phyloP scores from a whole-genome alignment of 768 basidiomycete species.

The Calocera viscosa region DNA sequence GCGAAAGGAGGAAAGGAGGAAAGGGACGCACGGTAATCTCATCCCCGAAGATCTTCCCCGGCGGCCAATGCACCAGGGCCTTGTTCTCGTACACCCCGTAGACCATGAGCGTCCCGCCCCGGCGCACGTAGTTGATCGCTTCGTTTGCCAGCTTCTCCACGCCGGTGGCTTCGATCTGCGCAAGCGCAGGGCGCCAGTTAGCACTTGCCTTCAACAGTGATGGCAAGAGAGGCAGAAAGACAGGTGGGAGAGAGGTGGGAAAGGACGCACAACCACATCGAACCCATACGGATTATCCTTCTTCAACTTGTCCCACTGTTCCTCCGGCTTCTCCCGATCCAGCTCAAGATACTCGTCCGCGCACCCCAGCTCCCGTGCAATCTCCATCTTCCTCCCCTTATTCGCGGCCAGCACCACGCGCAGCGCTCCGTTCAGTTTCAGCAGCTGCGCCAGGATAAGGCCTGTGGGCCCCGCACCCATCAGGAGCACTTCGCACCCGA shows the following conservation, averaged over 20 bases:
- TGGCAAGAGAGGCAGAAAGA: too few species aligned
- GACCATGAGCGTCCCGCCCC: conserved; percentile 77
- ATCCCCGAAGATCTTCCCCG: conserved; percentile 64
- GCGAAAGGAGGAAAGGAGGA: conserved; percentile 6
- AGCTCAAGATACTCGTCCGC: conserved; percentile 80
- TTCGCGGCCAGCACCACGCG: conserved; percentile 69
- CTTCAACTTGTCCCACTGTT: conserved; percentile 71
- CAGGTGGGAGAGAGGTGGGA: background rate
- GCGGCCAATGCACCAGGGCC: conserved; percentile 78
- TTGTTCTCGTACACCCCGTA: conserved; percentile 87
- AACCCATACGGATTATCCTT: conserved; percentile 76
- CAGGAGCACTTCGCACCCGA: conserved; percentile 72
- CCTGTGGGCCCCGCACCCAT: conserved; percentile 88
- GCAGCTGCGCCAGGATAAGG: conserved; percentile 75
- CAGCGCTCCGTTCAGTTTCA: conserved; percentile 75
- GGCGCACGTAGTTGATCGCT: conserved; percentile 75
- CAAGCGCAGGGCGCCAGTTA: too few species aligned
- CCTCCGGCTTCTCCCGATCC: conserved; percentile 56
- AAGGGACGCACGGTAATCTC: conserved; percentile 37
- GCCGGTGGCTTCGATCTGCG: conserved; percentile 53
- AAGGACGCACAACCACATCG: conserved; percentile 46
- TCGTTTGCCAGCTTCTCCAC: conserved; percentile 79
- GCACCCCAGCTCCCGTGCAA: conserved; percentile 64
- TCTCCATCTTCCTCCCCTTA: conserved; percentile 81
- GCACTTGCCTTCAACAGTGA: too few species aligned